Conservation (phyloP, 305 asterid species). For the Fraxinus nigra region DNA sequence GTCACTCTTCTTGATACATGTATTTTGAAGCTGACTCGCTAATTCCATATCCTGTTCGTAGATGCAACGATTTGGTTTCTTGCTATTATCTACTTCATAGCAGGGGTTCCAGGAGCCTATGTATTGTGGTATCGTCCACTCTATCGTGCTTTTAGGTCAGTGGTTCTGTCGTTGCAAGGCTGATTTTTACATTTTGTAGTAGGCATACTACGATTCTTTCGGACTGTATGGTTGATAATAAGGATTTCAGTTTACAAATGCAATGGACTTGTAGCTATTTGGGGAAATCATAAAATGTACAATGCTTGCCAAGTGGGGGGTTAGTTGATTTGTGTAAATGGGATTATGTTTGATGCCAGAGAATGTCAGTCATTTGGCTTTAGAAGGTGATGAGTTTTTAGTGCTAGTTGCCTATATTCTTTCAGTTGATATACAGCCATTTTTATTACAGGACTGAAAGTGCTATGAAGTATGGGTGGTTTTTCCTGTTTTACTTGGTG, state of each 20-base stretch:
- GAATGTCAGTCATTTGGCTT: background rate
- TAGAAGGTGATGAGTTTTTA: background rate
- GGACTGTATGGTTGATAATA: background rate
- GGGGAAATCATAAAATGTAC: slow-evolving; percentile 2
- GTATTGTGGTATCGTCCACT: slow-evolving; percentile 49
- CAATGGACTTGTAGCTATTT: slow-evolving; percentile 1
- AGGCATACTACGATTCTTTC: background rate
- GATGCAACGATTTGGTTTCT: slow-evolving; percentile 46
- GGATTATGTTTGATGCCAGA: background rate
- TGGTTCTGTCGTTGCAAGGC: slow-evolving; percentile 2
- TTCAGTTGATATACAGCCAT: slow-evolving; percentile 5
- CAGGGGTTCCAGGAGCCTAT: slow-evolving; percentile 51
- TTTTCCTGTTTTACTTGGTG: slow-evolving; percentile 71
- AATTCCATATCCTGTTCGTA: slow-evolving; percentile 24
- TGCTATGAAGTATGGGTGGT: slow-evolving; percentile 78
- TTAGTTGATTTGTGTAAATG: background rate
- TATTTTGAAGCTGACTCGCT: slow-evolving; percentile 16
- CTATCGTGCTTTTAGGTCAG: slow-evolving; percentile 44
- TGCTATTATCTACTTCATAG: slow-evolving; percentile 43
- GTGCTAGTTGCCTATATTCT: slow-evolving; percentile 3
- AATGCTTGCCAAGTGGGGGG: background rate
- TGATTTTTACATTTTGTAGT: background rate
- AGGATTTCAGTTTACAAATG: background rate
- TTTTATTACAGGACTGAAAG: slow-evolving; percentile 71
- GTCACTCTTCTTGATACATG: background rate